Conservation (phyloP, 805 yeast species). For the Schizosaccharomyces cryophilus region DNA sequence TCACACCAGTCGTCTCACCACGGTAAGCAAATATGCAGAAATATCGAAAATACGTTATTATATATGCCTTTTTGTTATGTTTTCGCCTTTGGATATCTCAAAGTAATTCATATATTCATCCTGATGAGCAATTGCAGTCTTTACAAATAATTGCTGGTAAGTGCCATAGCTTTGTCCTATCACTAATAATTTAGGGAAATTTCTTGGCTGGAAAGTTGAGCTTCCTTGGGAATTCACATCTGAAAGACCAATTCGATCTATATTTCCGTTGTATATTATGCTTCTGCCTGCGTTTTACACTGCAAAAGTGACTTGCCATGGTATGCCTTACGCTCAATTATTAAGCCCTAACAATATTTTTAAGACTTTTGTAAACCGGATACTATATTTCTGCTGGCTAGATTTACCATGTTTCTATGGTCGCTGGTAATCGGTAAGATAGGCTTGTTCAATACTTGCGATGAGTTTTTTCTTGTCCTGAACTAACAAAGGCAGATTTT, state of each 20-base stretch:
- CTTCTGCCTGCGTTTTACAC: not conserved
- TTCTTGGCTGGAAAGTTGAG: conserved; percentile 22
- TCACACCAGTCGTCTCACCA: not conserved
- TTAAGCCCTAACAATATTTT: not conserved
- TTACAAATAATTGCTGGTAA: conserved; percentile 40
- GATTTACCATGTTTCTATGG: not conserved
- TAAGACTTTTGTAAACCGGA: not conserved
- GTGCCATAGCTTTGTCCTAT: not conserved
- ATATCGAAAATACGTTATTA: not conserved
- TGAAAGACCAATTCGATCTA: conserved; percentile 40
- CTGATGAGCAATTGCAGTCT: conserved; percentile 93
- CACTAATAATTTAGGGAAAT: conserved; percentile 3
- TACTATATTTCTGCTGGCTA: not conserved
- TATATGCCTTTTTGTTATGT: conserved; percentile 4
- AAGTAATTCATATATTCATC: conserved; percentile 72
- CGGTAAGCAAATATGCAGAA: not conserved
- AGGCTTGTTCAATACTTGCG: not conserved
- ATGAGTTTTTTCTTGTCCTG: not conserved
- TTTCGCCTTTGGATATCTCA: conserved; percentile 32
- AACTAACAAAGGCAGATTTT: not conserved
- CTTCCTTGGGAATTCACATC: conserved; percentile 66
- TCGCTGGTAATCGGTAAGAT: not conserved
- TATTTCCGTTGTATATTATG: conserved; percentile 21
- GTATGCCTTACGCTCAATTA: not conserved
- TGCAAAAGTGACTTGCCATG: not conserved